Percentiles rank a stretch among this genome's conserved stretches.
Conservation (phyloP, 2,329 filamentous ascomycete genomes). For the Pseudophaeomoniella oleicola region DNA sequence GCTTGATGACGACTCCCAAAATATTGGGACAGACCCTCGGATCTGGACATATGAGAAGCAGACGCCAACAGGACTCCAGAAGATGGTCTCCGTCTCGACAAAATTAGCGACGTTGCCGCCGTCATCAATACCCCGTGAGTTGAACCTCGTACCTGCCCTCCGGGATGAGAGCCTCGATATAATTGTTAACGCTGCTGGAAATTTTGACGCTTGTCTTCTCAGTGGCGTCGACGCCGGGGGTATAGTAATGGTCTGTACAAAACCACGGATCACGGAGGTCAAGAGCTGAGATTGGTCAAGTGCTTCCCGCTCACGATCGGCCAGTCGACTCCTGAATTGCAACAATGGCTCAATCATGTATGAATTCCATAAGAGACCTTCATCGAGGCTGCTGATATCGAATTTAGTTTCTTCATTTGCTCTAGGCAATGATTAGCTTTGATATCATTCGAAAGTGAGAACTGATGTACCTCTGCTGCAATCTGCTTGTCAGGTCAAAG, state of each 20-base stretch:
- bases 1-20: constrained; percentile 89
- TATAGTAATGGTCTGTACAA: constrained; percentile 74
- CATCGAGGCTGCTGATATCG: constrained; percentile 83
- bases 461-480: constrained; percentile 61
- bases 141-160: constrained; percentile 88
- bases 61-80: constrained; percentile 63
- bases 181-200: constrained; percentile 72
- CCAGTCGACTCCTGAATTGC: constrained; percentile 70
- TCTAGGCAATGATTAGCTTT: constrained; percentile 27
- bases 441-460: constrained; percentile 6
- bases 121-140: constrained; percentile 93
- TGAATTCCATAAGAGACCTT: constrained; percentile 91
- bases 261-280: constrained; percentile 87
- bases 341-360: constrained; percentile 94
- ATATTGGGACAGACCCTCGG: constrained; percentile 83
- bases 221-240: constrained; percentile 58
- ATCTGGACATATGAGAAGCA: constrained; percentile 91
- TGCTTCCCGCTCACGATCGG: constrained; percentile 57
- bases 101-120: constrained; percentile 97
- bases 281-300: constrained; percentile 80
- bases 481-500: constrained; percentile 84
- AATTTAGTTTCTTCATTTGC: constrained; percentile 64
- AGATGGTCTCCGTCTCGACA: constrained; percentile 91
- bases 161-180: constrained; percentile 85
- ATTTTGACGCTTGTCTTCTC: constrained; percentile 50